Base-by-base conservation (phyloP, 2,329 filamentous ascomycete species). In the Aspergillus chevalieri region DNA sequence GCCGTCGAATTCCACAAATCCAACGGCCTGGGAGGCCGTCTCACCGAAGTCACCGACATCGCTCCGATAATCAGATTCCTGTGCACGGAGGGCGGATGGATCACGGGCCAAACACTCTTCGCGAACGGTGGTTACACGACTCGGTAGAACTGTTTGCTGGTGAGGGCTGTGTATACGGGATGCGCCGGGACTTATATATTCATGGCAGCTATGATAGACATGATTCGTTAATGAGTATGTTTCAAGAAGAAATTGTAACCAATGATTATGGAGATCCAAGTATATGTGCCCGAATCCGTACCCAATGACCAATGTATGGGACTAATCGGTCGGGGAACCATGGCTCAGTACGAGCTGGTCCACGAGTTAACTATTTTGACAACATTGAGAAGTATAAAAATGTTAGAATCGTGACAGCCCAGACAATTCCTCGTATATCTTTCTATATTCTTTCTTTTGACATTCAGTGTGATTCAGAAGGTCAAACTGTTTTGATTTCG, bases 121-220 rank as follows among this genome's bases (percentile, higher is more conserved):
- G 69, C 72, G n/a, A 76, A 77, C 52, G 73, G 73, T 9, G 73
- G 72, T 8, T 76, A 76, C 52, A 75, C 72, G 2, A 74, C 72
- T 28, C 67, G 72, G 24, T 74, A 58, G 48, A 44, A 22, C 3
- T 30, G 9, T 5, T 12, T 12, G 26, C 26, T 30, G 26, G 26
- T 30, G 26, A 30, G 26, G 26, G 26, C 26, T 30, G 26, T 30
- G 10, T 30, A 12, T 4, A 12, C 26, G 26, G 26, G 10, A 30
- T 9, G 26, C 2, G 26, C 26, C 26, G 10, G 26, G 10, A 30
- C 5, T 30, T 30, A 30, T 30, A 30, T 30, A 30, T 30, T 3
- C 17, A 17, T 3, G n/a, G 4, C n/a, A 36, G 34, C 2, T 36
- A 7, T 36, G 34, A n/a, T 36, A n/a, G 8, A 7, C 7, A 36